Evolutionary conservation across 108 stramenopile genomes (phyloP).

Genomic region (Skeletonema tropicum): DNA sequence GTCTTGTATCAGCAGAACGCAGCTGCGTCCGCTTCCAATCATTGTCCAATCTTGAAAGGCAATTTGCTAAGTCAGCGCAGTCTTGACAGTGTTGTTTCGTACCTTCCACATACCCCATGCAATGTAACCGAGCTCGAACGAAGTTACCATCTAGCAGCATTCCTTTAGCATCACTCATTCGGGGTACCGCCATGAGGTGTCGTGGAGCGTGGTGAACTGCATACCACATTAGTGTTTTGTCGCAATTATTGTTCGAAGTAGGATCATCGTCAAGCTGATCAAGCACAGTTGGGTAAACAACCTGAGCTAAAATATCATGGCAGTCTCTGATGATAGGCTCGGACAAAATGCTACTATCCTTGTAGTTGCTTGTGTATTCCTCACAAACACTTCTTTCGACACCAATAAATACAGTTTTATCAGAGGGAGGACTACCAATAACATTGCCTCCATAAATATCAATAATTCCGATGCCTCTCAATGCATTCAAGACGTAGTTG

Average conservation of each 20-base stretch:
- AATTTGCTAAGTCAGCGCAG: slow-evolving; percentile 20
- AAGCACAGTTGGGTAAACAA: slow-evolving; percentile 15
- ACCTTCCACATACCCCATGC: slow-evolving; percentile 22
- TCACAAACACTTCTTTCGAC: slow-evolving; percentile 10
- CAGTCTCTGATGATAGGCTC: slow-evolving; percentile 24
- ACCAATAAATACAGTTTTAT: slow-evolving; percentile 37
- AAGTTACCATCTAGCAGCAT: slow-evolving; percentile 16
- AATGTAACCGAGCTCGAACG: slow-evolving; percentile 24
- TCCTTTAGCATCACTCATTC: slow-evolving; percentile 20
- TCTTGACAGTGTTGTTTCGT: slow-evolving; percentile 27
- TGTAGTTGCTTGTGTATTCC: not conserved
- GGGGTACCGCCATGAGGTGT: slow-evolving; percentile 24
- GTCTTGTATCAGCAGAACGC: slow-evolving; percentile 5
- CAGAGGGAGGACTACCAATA: slow-evolving; percentile 5
- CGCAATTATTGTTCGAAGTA: not conserved
- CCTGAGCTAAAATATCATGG: slow-evolving; percentile 20
- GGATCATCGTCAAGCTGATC: slow-evolving; percentile 16
- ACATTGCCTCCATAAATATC: slow-evolving; percentile 30
- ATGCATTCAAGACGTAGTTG: slow-evolving; percentile 32
- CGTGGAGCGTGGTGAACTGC: slow-evolving; percentile 24
- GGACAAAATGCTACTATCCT: slow-evolving; percentile 7
- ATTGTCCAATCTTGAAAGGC: not conserved
- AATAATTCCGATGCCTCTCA: slow-evolving; percentile 21
- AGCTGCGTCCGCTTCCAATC: slow-evolving; percentile 17
- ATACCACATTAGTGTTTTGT: slow-evolving; percentile 27